Percentiles rank a stretch among this genome's conserved stretches.
phyloP scores from a whole-genome alignment of 1,139 yeast genomes.

The Suhomyces maxii region DNA sequence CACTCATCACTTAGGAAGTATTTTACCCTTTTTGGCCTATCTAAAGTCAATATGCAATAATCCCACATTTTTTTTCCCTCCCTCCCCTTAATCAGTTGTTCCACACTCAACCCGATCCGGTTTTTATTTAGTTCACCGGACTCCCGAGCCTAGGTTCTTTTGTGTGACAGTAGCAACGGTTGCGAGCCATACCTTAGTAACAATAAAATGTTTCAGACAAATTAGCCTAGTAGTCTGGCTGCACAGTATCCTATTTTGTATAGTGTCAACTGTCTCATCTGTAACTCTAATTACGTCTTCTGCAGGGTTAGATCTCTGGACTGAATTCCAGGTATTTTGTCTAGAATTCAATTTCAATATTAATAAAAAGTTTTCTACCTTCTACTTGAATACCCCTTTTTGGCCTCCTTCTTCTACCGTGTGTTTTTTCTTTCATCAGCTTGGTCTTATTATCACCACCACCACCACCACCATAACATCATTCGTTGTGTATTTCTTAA shows the following conservation, averaged over 20 bases:
- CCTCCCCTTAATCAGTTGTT: too few relatives aligned
- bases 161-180: conserved; percentile 5
- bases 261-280: not conserved
- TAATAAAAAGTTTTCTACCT: too few relatives aligned
- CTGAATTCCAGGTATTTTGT: too few relatives aligned
- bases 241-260: not conserved
- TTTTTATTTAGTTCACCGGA: too few relatives aligned
- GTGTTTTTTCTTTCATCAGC: not conserved
- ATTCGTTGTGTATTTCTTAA: not conserved
- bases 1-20: too few relatives aligned
- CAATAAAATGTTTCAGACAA: conserved; percentile 2
- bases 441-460: not conserved
- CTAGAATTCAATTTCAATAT: too few relatives aligned
- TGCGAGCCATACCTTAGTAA: conserved; percentile 1
- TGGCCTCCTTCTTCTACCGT: not conserved
- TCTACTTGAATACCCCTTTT: too few relatives aligned
- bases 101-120: too few relatives aligned
- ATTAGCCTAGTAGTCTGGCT: not conserved
- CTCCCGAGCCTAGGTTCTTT: too few relatives aligned
- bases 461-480: not conserved
- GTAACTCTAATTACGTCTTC: not conserved
- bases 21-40: too few relatives aligned
- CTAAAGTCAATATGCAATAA: too few relatives aligned
- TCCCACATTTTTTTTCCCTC: too few relatives aligned
- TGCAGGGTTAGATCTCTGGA: not conserved